Evolutionary conservation across 371 early-diverging fungal genomes (phyloP).

Genomic region (Mucor velutinosus): DNA sequence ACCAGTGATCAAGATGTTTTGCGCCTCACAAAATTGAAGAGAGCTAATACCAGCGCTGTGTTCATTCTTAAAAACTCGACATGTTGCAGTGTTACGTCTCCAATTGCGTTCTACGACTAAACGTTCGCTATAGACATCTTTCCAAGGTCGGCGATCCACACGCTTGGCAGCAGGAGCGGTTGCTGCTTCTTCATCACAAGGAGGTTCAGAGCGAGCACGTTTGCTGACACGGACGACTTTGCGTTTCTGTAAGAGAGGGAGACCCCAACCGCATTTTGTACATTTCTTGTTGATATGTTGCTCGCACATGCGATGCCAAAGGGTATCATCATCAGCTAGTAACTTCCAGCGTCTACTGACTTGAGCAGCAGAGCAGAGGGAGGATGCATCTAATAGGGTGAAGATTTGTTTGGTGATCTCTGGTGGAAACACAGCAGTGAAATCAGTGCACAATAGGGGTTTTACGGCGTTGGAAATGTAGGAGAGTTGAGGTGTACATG

Average conservation of each 20-base stretch:
- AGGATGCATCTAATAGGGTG: constrained; percentile 86
- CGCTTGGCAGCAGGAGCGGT: constrained; percentile 20
- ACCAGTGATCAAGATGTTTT: constrained; percentile 76
- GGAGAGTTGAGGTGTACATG: constrained; percentile 60
- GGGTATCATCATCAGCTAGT: constrained; percentile 84
- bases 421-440: constrained; percentile 69
- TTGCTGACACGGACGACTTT: constrained; percentile 22
- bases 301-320: constrained; percentile 96
- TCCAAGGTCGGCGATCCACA: constrained; percentile 66
- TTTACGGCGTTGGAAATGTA: constrained; percentile 40
- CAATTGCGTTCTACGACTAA: constrained; percentile 82
- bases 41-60: constrained; percentile 82
- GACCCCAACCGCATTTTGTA: constrained; percentile 94
- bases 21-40: constrained; percentile 79
- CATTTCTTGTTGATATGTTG: constrained; percentile 97
- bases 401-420: constrained; percentile 84
- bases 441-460: constrained; percentile 64
- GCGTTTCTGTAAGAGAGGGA: constrained; percentile 71
- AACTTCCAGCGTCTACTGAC: constrained; percentile 78
- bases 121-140: constrained; percentile 82
- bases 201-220: constrained; percentile 10
- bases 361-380: constrained; percentile 88
- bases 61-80: constrained; percentile 48
- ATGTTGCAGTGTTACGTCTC: constrained; percentile 67
- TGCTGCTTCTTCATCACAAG: background rate